Evolutionary conservation across 495 filamentous ascomycete genomes (phyloP).

Genomic region (Penicillium fimorum): DNA sequence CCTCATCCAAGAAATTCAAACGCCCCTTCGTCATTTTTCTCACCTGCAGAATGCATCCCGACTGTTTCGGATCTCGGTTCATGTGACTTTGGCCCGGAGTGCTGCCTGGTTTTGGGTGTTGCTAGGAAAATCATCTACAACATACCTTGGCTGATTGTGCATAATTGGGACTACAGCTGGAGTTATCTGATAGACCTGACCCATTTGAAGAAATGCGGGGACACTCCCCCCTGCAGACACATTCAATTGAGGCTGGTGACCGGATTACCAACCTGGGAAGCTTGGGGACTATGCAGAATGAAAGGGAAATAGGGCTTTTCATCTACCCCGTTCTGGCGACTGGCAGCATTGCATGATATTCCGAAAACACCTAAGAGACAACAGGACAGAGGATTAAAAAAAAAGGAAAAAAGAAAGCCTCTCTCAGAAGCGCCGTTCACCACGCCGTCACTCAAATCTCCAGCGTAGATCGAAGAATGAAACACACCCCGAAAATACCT

Average conservation of each 20-base stretch:
- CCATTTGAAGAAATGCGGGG: background rate
- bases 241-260: background rate
- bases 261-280: background rate
- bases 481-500: constrained; percentile 47
- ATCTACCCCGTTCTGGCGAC: constrained; percentile 1
- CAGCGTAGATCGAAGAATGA: constrained; percentile 40
- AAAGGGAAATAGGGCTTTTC: background rate
- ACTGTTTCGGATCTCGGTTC: constrained; percentile 18
- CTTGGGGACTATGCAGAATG: background rate
- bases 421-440: background rate
- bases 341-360: constrained; percentile 5
- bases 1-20: constrained; percentile 9
- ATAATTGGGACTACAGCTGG: background rate
- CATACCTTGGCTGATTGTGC: background rate
- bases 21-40: constrained; percentile 4
- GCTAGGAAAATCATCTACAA: background rate
- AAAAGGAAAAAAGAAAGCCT: constrained; percentile 13
- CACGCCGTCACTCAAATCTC: constrained; percentile 8
- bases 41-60: constrained; percentile 15
- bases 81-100: constrained; percentile 11
- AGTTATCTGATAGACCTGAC: background rate
- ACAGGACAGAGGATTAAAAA: background rate
- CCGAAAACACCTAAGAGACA: constrained; percentile 4
- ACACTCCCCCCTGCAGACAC: no score
- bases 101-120: constrained; percentile 6